These are phyloP conservation scores for Kodamaea suecica DNA, from an alignment of 1,139 yeast species.

Conservation along the genomic window DNA sequence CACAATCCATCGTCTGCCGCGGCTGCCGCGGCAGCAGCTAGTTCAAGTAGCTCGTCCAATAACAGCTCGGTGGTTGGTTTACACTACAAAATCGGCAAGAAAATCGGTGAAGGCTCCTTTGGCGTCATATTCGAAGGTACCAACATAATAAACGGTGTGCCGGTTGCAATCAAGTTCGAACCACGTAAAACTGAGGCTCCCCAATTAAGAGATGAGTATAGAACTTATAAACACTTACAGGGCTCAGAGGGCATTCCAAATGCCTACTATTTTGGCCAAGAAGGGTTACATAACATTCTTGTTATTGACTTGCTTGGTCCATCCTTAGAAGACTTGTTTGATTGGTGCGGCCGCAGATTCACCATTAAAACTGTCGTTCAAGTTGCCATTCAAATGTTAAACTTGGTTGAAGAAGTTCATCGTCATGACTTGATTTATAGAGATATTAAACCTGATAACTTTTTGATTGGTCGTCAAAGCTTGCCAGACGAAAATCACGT, in stretches of 20 bases:
- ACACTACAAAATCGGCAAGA: slow-evolving; percentile 93
- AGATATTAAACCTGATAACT: slow-evolving; percentile 95
- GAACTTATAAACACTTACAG: slow-evolving; percentile 84
- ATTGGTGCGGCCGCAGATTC: slow-evolving; percentile 95
- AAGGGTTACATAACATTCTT: slow-evolving; percentile 89
- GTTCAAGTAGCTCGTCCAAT: slow-evolving; percentile 18
- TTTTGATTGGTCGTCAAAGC: slow-evolving; percentile 76
- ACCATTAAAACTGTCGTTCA: slow-evolving; percentile 84
- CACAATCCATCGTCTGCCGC: slow-evolving; percentile 24
- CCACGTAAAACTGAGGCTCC: slow-evolving; percentile 98
- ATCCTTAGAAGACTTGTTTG: slow-evolving; percentile 90
- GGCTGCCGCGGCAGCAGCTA: slow-evolving; percentile 11
- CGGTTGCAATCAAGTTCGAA: slow-evolving; percentile 76
- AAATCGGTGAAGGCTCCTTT: slow-evolving; percentile 97
- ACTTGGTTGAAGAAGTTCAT: slow-evolving; percentile 82
- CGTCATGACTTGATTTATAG: slow-evolving; percentile 87
- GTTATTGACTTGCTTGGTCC: slow-evolving; percentile 95
- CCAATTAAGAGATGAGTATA: slow-evolving; percentile 90
- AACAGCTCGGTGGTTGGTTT: slow-evolving; percentile 47
- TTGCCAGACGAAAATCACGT: slow-evolving; percentile 49
- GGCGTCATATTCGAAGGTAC: slow-evolving; percentile 96
- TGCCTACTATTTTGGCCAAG: slow-evolving; percentile 96
- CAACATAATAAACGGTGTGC: slow-evolving; percentile 72
- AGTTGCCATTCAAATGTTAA: slow-evolving; percentile 89
- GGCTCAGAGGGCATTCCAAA: slow-evolving; percentile 85